Evolutionary conservation across 176 grass and related monocot genomes (phyloP).

Genomic region (Oryza glumipatula): DNA sequence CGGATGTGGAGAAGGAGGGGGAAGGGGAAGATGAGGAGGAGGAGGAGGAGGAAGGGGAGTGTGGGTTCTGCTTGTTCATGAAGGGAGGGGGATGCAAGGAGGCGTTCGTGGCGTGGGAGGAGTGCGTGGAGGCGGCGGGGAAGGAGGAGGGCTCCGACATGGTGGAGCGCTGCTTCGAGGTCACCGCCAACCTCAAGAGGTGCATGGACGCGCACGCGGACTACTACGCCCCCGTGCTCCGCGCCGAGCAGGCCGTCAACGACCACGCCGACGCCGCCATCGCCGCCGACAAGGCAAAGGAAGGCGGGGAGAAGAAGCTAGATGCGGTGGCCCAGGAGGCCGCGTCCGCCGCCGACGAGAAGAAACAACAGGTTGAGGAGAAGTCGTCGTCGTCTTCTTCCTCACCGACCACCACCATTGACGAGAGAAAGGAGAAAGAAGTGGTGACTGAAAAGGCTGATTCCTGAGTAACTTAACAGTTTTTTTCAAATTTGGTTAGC

Average conservation of each 20-base stretch:
- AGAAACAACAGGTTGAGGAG: slow-evolving; percentile 2
- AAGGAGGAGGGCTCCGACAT: slow-evolving; percentile 59
- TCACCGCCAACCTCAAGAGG: slow-evolving; percentile 63
- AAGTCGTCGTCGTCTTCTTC: neutral
- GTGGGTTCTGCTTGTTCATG: slow-evolving; percentile 95
- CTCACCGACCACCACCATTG: neutral
- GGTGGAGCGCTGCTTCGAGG: slow-evolving; percentile 67
- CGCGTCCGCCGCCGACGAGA: neutral
- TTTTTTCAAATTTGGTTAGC: neutral
- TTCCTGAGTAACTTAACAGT: slow-evolving; percentile 32
- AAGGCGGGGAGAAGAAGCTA: slow-evolving; percentile 14
- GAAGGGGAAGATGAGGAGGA: slow-evolving; percentile 47
- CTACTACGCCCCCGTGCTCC: slow-evolving; percentile 70
- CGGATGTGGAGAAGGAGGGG: neutral
- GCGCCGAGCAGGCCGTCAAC: slow-evolving; percentile 51
- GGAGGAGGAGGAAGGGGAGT: slow-evolving; percentile 74
- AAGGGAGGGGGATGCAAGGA: slow-evolving; percentile 88
- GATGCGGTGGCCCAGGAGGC: neutral
- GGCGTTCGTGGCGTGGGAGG: slow-evolving; percentile 71
- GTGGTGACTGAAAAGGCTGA: slow-evolving; percentile 28
- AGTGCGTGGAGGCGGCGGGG: slow-evolving; percentile 69
- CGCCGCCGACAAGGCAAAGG: neutral
- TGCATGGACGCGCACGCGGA: slow-evolving; percentile 91
- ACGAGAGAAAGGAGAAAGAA: slow-evolving; percentile 21
- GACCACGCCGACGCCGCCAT: slow-evolving; percentile 24